A percentile compares a stretch with the other conserved stretches of the same genome.
Evolutionary conservation across 2,329 filamentous ascomycete genomes (phyloP).

Genomic region (Fusarium decemcellulare): DNA sequence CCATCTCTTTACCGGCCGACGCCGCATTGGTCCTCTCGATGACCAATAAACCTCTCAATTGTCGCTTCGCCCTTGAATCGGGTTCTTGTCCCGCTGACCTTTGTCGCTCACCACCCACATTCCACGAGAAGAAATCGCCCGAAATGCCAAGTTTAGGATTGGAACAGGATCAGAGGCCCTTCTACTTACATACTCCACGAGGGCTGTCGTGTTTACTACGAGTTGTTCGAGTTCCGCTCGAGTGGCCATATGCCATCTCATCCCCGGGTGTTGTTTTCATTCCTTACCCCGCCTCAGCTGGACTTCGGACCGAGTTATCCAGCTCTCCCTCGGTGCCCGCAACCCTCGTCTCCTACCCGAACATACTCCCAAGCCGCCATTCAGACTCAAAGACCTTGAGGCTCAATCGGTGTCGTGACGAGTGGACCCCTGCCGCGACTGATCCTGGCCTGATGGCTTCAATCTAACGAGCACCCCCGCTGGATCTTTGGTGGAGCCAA

Average conservation of each 20-base stretch:
- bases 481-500: constrained; percentile 32
- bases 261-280: neutral
- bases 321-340: neutral
- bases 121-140: too few species aligned
- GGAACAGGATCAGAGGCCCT: too few species aligned
- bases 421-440: constrained; percentile 35
- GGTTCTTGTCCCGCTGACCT: too few species aligned
- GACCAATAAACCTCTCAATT: too few species aligned
- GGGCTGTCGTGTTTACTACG: too few species aligned
- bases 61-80: too few species aligned
- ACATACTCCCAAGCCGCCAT: neutral
- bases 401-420: constrained; percentile 35
- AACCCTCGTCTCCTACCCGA: neutral
- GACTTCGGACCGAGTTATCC: neutral
- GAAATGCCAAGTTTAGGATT: too few species aligned
- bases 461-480: constrained; percentile 22
- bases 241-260: neutral
- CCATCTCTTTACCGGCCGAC: too few species aligned
- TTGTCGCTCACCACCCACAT: too few species aligned
- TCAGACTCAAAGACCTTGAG: constrained; percentile 16
- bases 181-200: too few species aligned
- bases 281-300: neutral
- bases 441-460: constrained; percentile 38
- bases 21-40: too few species aligned
- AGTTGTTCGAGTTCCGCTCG: neutral